Percentiles rank a stretch among this genome's conserved stretches.
phyloP scores from a whole-genome alignment of 2,329 filamentous ascomycete species.

The Cercospora nicotianae region DNA sequence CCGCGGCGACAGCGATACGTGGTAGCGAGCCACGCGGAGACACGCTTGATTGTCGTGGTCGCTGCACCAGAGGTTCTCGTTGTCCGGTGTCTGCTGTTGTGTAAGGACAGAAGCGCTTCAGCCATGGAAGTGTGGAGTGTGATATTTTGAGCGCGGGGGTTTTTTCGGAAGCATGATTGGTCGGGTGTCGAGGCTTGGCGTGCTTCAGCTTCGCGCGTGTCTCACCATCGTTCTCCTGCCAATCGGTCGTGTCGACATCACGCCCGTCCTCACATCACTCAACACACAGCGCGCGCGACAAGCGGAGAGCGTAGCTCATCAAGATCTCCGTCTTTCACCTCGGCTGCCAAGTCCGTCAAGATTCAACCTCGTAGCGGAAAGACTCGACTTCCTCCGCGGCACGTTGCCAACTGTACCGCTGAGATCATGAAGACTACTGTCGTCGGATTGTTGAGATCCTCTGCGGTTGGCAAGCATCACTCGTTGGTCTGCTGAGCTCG shows the following conservation, averaged over 20 bases:
- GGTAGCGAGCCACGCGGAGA: neutral
- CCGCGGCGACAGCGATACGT: neutral
- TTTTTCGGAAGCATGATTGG: neutral
- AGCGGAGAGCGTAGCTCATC: neutral
- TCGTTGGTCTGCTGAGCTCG: neutral
- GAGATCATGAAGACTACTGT: too few species aligned
- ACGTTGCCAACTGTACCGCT: too few species aligned
- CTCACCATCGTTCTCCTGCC: neutral
- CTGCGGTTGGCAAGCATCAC: neutral
- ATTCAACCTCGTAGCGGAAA: neutral
- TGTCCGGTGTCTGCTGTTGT: neutral
- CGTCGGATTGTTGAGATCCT: too few species aligned
- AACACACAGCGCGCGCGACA: neutral
- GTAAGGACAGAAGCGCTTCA: conserved; percentile 1
- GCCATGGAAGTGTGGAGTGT: neutral
- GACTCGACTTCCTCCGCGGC: neutral
- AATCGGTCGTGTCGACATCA: neutral
- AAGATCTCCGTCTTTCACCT: neutral
- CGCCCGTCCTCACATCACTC: neutral
- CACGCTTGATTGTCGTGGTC: neutral
- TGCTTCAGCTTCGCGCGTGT: neutral
- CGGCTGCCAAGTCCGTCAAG: neutral
- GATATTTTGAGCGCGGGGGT: neutral
- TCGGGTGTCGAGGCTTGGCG: neutral
- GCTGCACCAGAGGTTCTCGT: neutral